Conservation (phyloP, 1,284 basidiomycete genomes). For the Cryptococcus neoformans region DNA sequence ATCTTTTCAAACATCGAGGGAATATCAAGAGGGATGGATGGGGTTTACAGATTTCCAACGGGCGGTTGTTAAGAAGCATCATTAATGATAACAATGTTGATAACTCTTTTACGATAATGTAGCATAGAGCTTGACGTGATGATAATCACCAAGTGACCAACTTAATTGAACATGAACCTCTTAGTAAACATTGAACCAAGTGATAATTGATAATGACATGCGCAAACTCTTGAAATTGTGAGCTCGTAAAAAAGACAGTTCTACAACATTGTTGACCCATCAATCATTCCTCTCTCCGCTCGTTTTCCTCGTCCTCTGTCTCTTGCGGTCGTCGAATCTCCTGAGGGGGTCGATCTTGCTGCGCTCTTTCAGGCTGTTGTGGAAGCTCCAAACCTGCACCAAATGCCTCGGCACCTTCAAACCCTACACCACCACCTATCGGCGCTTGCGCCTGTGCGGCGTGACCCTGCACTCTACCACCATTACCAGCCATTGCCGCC, state of each 20-base stretch:
- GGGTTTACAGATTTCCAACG: background rate
- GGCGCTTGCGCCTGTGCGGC: background rate
- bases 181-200: too few relatives aligned
- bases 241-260: too few relatives aligned
- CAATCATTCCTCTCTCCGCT: too few relatives aligned
- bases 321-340: background rate
- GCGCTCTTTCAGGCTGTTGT: background rate
- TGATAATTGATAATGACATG: too few relatives aligned
- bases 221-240: too few relatives aligned
- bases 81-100: background rate
- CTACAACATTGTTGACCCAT: too few relatives aligned
- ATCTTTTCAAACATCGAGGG: too few relatives aligned
- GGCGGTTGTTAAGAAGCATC: background rate
- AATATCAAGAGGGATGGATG: background rate
- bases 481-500: slow-evolving; percentile 8
- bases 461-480: slow-evolving; percentile 11
- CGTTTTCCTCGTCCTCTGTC: too few relatives aligned
- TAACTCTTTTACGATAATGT: background rate
- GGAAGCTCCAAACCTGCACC: background rate
- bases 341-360: background rate
- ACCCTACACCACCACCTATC: background rate
- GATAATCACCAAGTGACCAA: too few relatives aligned
- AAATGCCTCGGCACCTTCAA: too few relatives aligned
- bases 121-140: too few relatives aligned
- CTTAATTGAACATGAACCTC: too few relatives aligned